A percentile compares a stretch with the other conserved stretches of the same genome.
Conservation (phyloP, 768 basidiomycete genomes). For the Arthromyces matolae region DNA sequence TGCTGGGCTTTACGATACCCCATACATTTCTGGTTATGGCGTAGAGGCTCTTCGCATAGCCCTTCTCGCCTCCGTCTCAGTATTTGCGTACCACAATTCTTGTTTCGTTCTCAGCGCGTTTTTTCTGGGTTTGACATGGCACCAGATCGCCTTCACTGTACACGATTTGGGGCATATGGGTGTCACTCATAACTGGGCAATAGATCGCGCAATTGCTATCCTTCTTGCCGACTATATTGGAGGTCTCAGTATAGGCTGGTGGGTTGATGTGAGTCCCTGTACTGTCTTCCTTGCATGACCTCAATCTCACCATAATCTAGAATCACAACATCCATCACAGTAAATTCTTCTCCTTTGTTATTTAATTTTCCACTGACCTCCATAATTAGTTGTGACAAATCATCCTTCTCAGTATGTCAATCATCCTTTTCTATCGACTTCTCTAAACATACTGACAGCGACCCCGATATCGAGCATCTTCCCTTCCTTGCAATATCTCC, state of each 20-base stretch:
- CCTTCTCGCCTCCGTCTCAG: conserved; percentile 56
- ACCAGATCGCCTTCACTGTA: conserved; percentile 87
- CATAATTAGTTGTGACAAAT: conserved; percentile 97
- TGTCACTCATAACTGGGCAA: conserved; percentile 82
- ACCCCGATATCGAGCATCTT: conserved; percentile 82
- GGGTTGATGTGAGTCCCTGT: conserved; percentile 80
- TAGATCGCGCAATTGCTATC: conserved; percentile 77
- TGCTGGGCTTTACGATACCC: conserved; percentile 84
- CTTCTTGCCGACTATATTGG: conserved; percentile 83
- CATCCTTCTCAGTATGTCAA: conserved; percentile 84
- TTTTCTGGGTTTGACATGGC: conserved; percentile 88
- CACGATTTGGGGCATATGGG: conserved; percentile 97
- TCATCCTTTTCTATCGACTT: background rate
- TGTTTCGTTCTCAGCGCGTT: conserved; percentile 77
- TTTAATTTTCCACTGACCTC: conserved; percentile 15
- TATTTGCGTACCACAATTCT: conserved; percentile 53
- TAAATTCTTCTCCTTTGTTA: conserved; percentile 3
- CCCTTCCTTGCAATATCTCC: conserved; percentile 95
- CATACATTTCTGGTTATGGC: conserved; percentile 83
- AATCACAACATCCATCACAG: conserved; percentile 56
- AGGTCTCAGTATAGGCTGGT: conserved; percentile 95
- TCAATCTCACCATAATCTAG: conserved; percentile 34
- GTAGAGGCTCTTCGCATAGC: conserved; percentile 81
- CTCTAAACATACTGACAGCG: conserved; percentile 38
- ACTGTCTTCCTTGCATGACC: conserved; percentile 4